Percentiles rank a stretch among this genome's conserved stretches.
phyloP scores from a whole-genome alignment of 2,329 filamentous ascomycete genomes.

The Phaeosphaeria sp. region DNA sequence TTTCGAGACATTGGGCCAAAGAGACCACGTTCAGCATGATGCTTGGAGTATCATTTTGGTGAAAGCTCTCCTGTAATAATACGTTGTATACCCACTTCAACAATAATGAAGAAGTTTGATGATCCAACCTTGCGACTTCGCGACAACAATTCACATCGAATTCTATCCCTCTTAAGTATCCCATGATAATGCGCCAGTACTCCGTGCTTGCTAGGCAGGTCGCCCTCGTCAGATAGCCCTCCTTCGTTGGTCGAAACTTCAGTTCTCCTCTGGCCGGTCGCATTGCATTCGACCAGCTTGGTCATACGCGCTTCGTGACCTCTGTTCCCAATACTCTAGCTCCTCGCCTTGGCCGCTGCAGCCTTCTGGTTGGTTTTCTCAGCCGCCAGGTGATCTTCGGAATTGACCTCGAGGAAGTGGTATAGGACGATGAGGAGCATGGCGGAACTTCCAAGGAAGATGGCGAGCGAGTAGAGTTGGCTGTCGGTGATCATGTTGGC shows the following conservation, averaged over 20 bases:
- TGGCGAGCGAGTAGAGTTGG: conserved; percentile 87
- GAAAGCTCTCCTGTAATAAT: background rate
- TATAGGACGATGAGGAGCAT: conserved; percentile 95
- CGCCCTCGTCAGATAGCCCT: background rate
- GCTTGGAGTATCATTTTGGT: background rate
- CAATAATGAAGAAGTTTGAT: background rate
- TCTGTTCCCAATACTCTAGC: background rate
- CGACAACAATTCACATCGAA: background rate
- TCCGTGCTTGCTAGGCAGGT: conserved; percentile 5
- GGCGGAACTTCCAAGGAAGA: conserved; percentile 87
- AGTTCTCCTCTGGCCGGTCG: background rate
- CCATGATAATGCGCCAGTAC: conserved; percentile 8
- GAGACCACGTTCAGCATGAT: too few species aligned
- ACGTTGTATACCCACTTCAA: background rate
- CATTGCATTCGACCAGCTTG: background rate
- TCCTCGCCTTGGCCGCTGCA: conserved; percentile 35
- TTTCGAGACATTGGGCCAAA: too few species aligned
- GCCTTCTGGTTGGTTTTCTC: conserved; percentile 32
- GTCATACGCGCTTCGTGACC: background rate
- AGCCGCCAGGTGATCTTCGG: conserved; percentile 58
- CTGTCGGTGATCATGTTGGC: conserved; percentile 90
- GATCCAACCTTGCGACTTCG: background rate
- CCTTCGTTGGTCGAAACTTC: background rate
- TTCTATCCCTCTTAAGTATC: background rate
- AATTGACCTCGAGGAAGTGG: conserved; percentile 95